These are phyloP conservation scores for Euphorbia neoarborescens DNA, from an alignment of 441 rosid species.

Conservation along the genomic window DNA sequence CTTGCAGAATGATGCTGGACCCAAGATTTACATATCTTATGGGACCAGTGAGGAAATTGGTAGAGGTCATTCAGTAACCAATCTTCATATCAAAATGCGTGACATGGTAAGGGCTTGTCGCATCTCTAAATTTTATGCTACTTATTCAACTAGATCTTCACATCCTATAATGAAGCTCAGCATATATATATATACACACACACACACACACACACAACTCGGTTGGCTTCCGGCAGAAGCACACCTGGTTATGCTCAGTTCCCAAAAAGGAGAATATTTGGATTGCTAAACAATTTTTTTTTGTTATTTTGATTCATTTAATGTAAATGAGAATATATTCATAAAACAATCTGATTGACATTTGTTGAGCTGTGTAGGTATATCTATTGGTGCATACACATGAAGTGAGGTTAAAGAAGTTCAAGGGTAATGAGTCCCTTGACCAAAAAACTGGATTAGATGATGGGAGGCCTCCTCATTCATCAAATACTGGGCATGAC, in stretches of 20 bases:
- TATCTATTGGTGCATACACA: constrained; percentile 70
- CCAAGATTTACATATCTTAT: constrained; percentile 72
- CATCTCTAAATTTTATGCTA: background rate
- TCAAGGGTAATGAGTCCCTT: constrained; percentile 26
- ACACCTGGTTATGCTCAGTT: background rate
- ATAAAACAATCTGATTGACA: constrained; percentile 16
- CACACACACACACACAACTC: too few species aligned
- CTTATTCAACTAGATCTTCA: constrained; percentile 1
- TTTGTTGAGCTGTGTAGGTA: constrained; percentile 40
- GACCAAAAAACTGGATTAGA: constrained; percentile 27
- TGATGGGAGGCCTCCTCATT: constrained; percentile 35
- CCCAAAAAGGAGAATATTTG: background rate
- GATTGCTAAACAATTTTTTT: background rate
- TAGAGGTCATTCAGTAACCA: constrained; percentile 49
- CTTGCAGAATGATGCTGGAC: constrained; percentile 87
- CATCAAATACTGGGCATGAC: constrained; percentile 29
- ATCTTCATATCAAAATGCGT: constrained; percentile 69
- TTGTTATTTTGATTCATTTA: background rate
- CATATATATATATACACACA: constrained; percentile 10
- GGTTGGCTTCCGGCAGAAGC: background rate
- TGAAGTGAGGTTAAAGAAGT: constrained; percentile 39
- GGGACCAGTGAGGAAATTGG: constrained; percentile 56
- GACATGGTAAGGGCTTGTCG: constrained; percentile 52
- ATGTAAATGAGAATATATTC: constrained; percentile 7
- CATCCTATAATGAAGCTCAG: constrained; percentile 3